Conservation (phyloP, 108 stramenopile species). For the Bacterosira constricta region DNA sequence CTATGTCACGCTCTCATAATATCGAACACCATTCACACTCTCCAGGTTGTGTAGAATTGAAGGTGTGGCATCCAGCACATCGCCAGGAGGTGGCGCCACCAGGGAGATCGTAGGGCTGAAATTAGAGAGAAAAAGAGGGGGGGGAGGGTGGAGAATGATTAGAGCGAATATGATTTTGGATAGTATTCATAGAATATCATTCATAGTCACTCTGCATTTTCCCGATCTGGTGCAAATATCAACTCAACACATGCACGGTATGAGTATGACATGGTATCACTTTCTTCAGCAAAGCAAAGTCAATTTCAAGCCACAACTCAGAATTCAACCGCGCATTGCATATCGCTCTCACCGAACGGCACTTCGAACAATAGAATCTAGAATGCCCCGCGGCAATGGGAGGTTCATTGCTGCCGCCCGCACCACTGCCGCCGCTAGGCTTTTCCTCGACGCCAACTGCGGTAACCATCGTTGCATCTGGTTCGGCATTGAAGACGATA, state of each 20-base stretch:
- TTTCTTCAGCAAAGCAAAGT: background rate
- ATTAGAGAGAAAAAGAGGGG: background rate
- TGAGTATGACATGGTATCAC: background rate
- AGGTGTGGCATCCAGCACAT: slow-evolving; percentile 70
- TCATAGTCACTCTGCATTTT: too few species aligned
- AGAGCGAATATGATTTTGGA: background rate
- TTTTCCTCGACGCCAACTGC: slow-evolving; percentile 28
- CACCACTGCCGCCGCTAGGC: slow-evolving; percentile 13
- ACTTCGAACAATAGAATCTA: slow-evolving; percentile 80
- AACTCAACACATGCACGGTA: background rate
- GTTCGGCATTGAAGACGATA: slow-evolving; percentile 46
- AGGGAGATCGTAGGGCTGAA: slow-evolving; percentile 81
- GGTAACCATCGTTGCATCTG: slow-evolving; percentile 13
- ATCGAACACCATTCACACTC: slow-evolving; percentile 80
- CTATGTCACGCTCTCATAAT: too few species aligned
- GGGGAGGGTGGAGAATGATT: background rate
- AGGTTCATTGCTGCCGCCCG: slow-evolving; percentile 38
- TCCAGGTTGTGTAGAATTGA: slow-evolving; percentile 73
- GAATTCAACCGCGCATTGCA: too few species aligned
- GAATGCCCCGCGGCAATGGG: slow-evolving; percentile 73
- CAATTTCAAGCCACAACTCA: too few species aligned
- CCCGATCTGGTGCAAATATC: background rate
- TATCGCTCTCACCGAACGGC: slow-evolving; percentile 63
- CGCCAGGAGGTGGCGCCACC: slow-evolving; percentile 77
- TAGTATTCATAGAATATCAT: background rate